A percentile compares a stretch with the other conserved stretches of the same genome.
Evolutionary conservation across 306 rosid species (phyloP).

Genomic region (Psophocarpus tetragonolobus): DNA sequence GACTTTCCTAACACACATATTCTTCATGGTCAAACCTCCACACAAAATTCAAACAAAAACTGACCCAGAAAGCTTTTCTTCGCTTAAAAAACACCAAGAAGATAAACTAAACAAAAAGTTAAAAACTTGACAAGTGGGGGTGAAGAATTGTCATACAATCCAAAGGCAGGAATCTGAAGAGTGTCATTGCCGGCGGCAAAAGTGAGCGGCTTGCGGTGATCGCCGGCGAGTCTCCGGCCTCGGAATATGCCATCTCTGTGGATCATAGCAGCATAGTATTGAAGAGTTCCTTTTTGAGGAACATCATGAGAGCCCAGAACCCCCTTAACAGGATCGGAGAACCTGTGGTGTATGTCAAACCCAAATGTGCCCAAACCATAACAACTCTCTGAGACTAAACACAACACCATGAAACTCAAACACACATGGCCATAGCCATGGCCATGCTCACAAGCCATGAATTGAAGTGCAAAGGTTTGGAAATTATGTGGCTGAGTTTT

Average conservation of each 20-base stretch:
- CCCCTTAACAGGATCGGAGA: constrained; percentile 62
- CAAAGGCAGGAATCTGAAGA: constrained; percentile 27
- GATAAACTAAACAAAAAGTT: neutral
- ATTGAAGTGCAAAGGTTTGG: neutral
- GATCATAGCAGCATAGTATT: constrained; percentile 63
- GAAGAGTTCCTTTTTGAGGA: constrained; percentile 63
- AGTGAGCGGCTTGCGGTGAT: constrained; percentile 41
- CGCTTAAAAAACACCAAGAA: neutral
- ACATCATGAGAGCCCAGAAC: constrained; percentile 46
- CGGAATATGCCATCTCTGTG: constrained; percentile 61
- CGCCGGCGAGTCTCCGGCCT: constrained; percentile 59
- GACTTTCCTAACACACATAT: constrained; percentile 19
- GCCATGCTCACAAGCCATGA: constrained; percentile 36
- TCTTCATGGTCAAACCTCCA: neutral
- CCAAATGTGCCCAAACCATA: constrained; percentile 47
- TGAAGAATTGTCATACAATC: constrained; percentile 54
- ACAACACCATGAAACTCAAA: constrained; percentile 1
- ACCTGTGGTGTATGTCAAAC: constrained; percentile 64
- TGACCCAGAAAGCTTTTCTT: neutral
- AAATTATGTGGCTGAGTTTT: neutral
- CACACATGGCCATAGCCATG: neutral
- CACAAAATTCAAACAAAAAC: neutral
- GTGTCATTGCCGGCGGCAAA: constrained; percentile 70
- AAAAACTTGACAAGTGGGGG: neutral
- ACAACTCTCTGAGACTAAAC: constrained; percentile 34